Base-by-base conservation (phyloP, 441 rosid genomes). In the Rhodomyrtus psidioides region DNA sequence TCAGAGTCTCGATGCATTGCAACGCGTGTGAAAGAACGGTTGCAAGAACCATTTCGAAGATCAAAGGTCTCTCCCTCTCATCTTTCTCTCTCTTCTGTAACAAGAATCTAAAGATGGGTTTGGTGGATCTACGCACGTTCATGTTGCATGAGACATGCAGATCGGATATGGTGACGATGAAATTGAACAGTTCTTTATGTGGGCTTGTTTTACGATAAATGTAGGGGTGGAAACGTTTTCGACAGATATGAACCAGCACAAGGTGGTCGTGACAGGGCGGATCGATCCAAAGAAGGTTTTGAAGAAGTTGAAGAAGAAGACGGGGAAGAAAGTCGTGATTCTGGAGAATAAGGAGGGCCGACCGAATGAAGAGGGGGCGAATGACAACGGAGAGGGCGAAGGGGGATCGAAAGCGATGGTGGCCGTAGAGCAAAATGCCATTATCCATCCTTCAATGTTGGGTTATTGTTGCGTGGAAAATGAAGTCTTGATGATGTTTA, bases 1-100 rank as follows among this genome's bases (percentile, higher is more conserved):
- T 86, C 84, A 90, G 85, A 26, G 86, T 93, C 58, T 89, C 93
- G 14, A 95, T 97, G 97, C 89, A 95, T 49, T 95, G 99, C 84
- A 93, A 95, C 83, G 97, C 95, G 82, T 95, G 97, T 82, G 98
- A 97, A 87, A 91, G 94, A 87, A 87, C 84, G 15, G 91, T 94
- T 21, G 96, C 96, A 6, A 86, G 86, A 89, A 87, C 87, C 85
- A 92, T 95, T 65, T 89, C 95, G 28, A 94, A 95, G 85, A 89
- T 86, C 70, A 89, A 95, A 92, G 97, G 97, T 90, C 8, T 17
- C 51, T 28, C 42, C 57, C 54, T 44, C 75, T 55, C 19, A 57
- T 54, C 28, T 13, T 13, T 28, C 55, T 60, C 75, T 62, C 44
- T 62, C 24, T 62, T 16, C 17, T 58, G 26, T 19, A 34, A 65